Base-by-base conservation (phyloP, 441 rosid genomes). In the Pelargonium australe region DNA sequence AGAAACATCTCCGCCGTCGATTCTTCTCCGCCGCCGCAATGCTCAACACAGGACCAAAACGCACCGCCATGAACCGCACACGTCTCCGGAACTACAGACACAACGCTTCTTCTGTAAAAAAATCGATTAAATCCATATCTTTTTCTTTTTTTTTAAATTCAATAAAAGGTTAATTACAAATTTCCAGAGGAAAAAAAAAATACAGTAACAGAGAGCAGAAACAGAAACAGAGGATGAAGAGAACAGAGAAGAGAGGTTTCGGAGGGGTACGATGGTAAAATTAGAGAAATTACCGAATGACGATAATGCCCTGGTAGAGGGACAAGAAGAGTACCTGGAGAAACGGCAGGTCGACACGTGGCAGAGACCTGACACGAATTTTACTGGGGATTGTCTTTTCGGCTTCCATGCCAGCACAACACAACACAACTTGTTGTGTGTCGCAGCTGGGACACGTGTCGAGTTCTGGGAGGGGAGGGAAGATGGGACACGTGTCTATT, bases 311-410 rank as follows among this genome's bases (percentile, higher is more conserved):
- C 57, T 49, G 0, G 1, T 4, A 12, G 16, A 49, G 17, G 57
- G 16, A 12, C 57, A 13, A 49, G 4, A 49, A 49, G 37, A 34
- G 37, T 34, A 34, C 37, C 37, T 34, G 37, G 37, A 34, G 37
- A 34, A 34, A 4, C 37, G 5, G 37, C 57, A 49, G 57, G n/a
- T 5, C 57, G 57, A 49, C 57, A 49, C 57, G 57, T 49, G 57
- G 17, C 5, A 4, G 57, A 49, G 17, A 49, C 57, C 17, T 49
- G 57, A 49, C 57, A 49, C 57, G 57, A 49, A 11, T 49, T 11
- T n/a, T 49, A 49, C 57, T 49, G 57, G 57, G 57, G 57, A 49
- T 49, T 49, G 57, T 49, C 57, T 49, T 49, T 49, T 49, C 57
- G 57, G 57, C 57, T 49, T 3, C 57, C 57, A 49, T 13, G n/a